phyloP scores from a whole-genome alignment of 305 asterid genomes.

The Fraxinus latifolia region DNA sequence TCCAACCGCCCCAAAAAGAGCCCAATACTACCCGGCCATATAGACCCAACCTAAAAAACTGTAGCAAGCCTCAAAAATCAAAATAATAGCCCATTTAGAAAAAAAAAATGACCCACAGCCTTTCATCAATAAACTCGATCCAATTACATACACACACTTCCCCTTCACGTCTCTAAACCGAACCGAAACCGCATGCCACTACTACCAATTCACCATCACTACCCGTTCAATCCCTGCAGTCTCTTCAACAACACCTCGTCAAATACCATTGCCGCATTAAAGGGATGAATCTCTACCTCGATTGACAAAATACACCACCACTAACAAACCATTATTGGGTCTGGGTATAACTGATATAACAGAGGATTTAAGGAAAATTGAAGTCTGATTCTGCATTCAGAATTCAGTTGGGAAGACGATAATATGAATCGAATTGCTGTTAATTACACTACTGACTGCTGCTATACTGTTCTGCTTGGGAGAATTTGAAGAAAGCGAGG shows the following conservation, averaged over 20 bases:
- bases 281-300: neutral
- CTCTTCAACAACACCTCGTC: neutral
- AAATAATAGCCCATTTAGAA: neutral
- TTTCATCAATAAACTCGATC: neutral
- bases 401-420: neutral
- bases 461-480: neutral
- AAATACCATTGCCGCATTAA: neutral
- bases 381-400: constrained; percentile 62
- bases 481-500: neutral
- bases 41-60: neutral
- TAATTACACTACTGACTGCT: neutral
- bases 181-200: neutral
- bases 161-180: neutral
- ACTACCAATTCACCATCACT: neutral
- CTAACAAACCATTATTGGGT: constrained; percentile 33
- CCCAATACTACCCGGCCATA: neutral
- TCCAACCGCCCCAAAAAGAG: neutral
- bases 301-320: neutral
- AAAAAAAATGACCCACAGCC: neutral
- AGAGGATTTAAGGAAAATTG: constrained; percentile 36
- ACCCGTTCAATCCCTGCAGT: neutral
- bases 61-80: neutral
- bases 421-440: neutral
- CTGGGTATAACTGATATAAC: neutral
- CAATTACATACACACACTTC: neutral